Base-by-base conservation (phyloP, 495 filamentous ascomycete genomes). In the Ascobolus immersus region DNA sequence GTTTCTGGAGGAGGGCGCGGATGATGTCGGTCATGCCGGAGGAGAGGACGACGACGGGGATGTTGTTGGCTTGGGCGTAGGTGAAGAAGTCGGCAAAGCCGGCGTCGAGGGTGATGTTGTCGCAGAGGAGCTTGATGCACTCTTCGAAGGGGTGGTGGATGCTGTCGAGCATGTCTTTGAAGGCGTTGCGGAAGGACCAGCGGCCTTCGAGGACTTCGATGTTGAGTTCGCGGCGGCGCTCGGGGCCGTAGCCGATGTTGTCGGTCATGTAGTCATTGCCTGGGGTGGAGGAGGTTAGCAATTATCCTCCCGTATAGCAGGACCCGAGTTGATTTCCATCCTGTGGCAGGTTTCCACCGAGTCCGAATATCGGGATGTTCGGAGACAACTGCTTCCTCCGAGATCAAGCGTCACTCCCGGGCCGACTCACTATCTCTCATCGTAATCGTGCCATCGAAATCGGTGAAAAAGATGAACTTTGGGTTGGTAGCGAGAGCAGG, bases 381-480 rank as follows among this genome's bases (percentile, higher is more conserved):
- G 22, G 7, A 25, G 22, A n/a, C n/a, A n/a, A n/a, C n/a, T n/a
- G n/a, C n/a, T n/a, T n/a, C n/a, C n/a, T n/a, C n/a, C n/a, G n/a
- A n/a, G n/a, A n/a, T n/a, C n/a, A n/a, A n/a, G n/a, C n/a, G n/a
- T n/a, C n/a, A n/a, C n/a, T n/a, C n/a, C n/a, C n/a, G 15, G 2
- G 26, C 22, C 26, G 20, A 57, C 67, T 51, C 43, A 69, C 70
- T 84, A 56, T 92, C 80, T 43, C 75, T 64, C 36, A 76, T 57
- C 20, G 82, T 93, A 45, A 94, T 86, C 21, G 86, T 93, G 34
- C 84, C 84, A 48, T 94, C 84, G 42, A 94, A 94, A 53, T 94
- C 84, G 25, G 82, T 84, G 59, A 93, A 94, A 61, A 94, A 90
- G 54, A 94, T 86, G 17, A n/a, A n/a, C n/a, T n/a, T n/a, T n/a